Base-by-base conservation (phyloP, 2,329 filamentous ascomycete species). In the Fusarium sp. region DNA sequence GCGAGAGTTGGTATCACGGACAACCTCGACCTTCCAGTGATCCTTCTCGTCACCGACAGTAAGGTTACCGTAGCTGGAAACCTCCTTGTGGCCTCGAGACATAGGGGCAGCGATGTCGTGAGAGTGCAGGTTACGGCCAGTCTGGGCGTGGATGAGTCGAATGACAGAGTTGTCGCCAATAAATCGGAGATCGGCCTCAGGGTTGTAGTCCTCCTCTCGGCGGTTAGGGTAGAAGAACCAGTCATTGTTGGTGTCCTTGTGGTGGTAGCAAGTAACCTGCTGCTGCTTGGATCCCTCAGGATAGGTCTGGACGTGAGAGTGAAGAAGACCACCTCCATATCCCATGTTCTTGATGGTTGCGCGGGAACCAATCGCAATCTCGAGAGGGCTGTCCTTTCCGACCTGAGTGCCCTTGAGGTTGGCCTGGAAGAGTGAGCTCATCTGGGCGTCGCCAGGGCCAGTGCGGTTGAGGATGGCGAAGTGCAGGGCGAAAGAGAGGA, bases 191-290 rank as follows among this genome's bases (percentile, higher is more conserved):
- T 73, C 70, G n/a, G 84, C 89, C 62, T 93, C 89, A 6, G 88
- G 81, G 74, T 94, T 86, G 76, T 90, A 97, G 19, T 92, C 91
- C 24, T 87, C 82, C 62, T 97, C 88, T 55, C 85, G 82, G 67
- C 97, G 93, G 83, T 95, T 97, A 26, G 96, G 96, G 80, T 98
- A 98, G 82, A 99, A 94, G 83, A 97, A 97, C 96, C 96, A 99
- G 80, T 99, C 96, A 80, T 99, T 99, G 88, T 99, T 99, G 79
- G 95, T 88, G 84, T 99, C 96, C 80, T 99, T 99, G 86, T 99
- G 96, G 82, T 99, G 96, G 82, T 99, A 99, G 85, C 97, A 99
- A 67, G 96, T 99, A 66, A 99, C 91, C 80, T 99, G 96, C 81
- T 99, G 97, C 82, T 99, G 96, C 53, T 84, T 84, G 38, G 96